Evolutionary conservation across 2,329 filamentous ascomycete species (phyloP), one percentile per base, ranked within the genome.

Genomic region (Mollisia scopiformis): DNA sequence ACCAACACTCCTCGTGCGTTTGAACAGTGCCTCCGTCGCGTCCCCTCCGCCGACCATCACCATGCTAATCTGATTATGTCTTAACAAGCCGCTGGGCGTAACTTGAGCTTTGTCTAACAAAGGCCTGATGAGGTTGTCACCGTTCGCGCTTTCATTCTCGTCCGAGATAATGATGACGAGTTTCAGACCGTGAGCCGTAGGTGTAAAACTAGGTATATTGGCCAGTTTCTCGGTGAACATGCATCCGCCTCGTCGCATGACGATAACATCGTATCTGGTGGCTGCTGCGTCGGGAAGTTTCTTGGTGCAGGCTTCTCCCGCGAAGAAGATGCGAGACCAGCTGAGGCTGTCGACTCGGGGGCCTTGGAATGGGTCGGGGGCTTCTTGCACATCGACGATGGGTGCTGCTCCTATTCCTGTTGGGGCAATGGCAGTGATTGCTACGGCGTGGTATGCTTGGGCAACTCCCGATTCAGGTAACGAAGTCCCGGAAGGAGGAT

Each of bases 171-270:
- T 78, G 46, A 98, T 79, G 28, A 98, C 92, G 3, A 98, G 83
- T 74, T 96, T 91, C 19, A 98, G 79, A 0, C 87, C 82, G 2
- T 75, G 73, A 0, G 80, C 74, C 0, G 81, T 79, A 0, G 90
- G 88, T 1, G 87, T 81, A 72, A 88, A 94, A 10, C 86, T 84
- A 0, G 94, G 93, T n/a, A 98, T 93, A 66, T 92, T 93, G 55
- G 84, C 82, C 0, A 98, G 78, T 75, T 99, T 99, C 28, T 89
- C 78, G 35, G 85, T 88, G 75, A 98, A 98, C 25, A 84, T 89
- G 77, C 95, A 99, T 1, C 86, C 87, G 39, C 95, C 94, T 6
- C 95, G 87, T 28, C 85, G 87, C 69, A 98, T 82, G 53, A 97
- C 84, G 61, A 99, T 87, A 62, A 98, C 80, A 55, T 97, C 88